Evolutionary conservation across 108 stramenopile genomes (phyloP), one percentile per base, ranked within the genome.

Genomic region (Cyclostephanos tholiformis): DNA sequence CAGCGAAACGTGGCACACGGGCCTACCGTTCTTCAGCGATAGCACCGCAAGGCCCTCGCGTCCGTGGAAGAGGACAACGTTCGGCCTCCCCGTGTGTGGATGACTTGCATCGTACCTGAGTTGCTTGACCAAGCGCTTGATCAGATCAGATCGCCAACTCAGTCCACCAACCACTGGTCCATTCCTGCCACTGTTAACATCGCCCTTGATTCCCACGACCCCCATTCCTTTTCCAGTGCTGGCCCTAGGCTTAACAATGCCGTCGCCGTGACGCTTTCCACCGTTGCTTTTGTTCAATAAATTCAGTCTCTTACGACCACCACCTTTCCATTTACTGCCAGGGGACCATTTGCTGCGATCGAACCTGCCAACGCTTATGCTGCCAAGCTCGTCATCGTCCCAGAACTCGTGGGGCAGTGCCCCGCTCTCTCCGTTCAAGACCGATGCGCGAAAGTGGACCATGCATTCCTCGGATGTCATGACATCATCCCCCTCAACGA

Each of bases 11-110:
- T 91, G 94, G 46, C 94, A 95, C 16, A 95, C 65, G 2, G 87
- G 76, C 22, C 76, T 68, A 10, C 94, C 94, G 81, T 95, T 91
- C 64, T 88, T 87, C 6, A 93, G 66, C n/a, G 94, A 95, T 19
- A 89, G 79, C 55, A 95, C 83, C 10, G 89, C 85, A 57, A 95
- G 43, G 13, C 94, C 94, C 27, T 85, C 85, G 20, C 82, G 69
- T 46, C 82, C 77, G 46, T 88, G 83, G 46, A 75, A 85, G 5
- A 90, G 75, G 17, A 95, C 56, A 11, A 88, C 91, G 72, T 95
- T 93, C 32, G 94, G 91, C 36, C 77, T 83, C 35, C 93, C 93
- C 70, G 60, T 72, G 10, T 75, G 76, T 1, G 85, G 58, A 32
- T 82, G 87, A n/a, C 68, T 72, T 20, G 77, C 32, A 62, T 82